Conservation (phyloP, 306 rosid genomes). For the Castanea sativa region DNA sequence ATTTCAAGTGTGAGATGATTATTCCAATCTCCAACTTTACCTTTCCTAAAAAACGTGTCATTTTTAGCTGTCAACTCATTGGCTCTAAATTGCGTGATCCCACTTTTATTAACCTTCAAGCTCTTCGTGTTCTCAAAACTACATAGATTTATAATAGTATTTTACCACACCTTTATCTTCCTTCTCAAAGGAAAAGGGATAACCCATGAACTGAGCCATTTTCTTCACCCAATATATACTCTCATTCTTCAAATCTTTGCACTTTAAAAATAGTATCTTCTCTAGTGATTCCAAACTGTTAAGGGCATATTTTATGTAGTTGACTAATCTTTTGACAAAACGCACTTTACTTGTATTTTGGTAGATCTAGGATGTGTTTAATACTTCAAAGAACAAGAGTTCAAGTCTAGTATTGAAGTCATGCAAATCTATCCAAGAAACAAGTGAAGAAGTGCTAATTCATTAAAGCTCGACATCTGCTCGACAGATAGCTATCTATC, state of each 20-base stretch:
- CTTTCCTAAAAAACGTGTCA: constrained; percentile 3
- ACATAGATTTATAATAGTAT: constrained; percentile 2
- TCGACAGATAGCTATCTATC: too few relatives aligned
- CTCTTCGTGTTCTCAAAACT: constrained; percentile 14
- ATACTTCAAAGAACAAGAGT: too few relatives aligned
- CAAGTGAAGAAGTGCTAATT: too few relatives aligned
- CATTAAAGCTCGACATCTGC: too few relatives aligned
- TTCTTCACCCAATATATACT: background rate
- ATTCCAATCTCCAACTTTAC: constrained; percentile 18
- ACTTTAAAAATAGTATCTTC: constrained; percentile 13
- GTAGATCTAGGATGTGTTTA: too few relatives aligned
- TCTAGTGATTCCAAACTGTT: constrained; percentile 6
- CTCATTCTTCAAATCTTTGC: constrained; percentile 19
- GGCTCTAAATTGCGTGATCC: background rate
- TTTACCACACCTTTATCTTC: background rate
- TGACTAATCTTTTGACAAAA: too few relatives aligned
- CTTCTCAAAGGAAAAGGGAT: constrained; percentile 11
- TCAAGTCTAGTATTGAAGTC: too few relatives aligned
- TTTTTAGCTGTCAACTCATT: too few relatives aligned
- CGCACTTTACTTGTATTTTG: too few relatives aligned
- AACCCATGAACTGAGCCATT: constrained; percentile 21
- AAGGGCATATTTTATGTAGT: too few relatives aligned
- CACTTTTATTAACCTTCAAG: constrained; percentile 23
- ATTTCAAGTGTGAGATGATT: background rate
- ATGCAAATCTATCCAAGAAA: too few relatives aligned